These are phyloP conservation scores for Saccharum hybrid DNA, from an alignment of 202 grass and related monocot genomes.

Conservation along the genomic window DNA sequence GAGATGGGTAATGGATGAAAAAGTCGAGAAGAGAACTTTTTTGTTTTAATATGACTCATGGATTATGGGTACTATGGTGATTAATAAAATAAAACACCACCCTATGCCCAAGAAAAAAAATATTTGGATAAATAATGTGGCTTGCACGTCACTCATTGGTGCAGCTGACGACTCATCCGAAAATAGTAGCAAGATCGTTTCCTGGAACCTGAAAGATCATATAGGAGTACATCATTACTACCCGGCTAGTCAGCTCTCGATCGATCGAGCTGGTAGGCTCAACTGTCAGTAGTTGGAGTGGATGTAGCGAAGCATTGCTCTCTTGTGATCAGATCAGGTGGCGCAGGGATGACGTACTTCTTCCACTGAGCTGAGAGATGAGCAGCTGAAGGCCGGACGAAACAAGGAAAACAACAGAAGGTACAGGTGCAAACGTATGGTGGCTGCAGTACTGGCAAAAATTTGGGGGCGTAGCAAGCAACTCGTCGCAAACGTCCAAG, in stretches of 20 bases:
- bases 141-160: background rate
- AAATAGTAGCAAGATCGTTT: background rate
- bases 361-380: background rate
- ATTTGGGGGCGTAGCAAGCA: constrained; percentile 12
- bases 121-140: background rate
- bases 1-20: too few relatives aligned
- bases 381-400: constrained; percentile 13
- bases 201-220: background rate
- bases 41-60: too few relatives aligned
- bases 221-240: too few relatives aligned
- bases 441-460: constrained; percentile 27
- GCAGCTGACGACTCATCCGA: background rate
- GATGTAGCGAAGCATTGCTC: constrained; percentile 12
- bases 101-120: background rate
- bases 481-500: constrained; percentile 38
- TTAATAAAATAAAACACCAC: too few relatives aligned
- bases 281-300: background rate
- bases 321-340: constrained; percentile 32
- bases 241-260: too few relatives aligned
- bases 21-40: too few relatives aligned
- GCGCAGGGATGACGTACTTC: constrained; percentile 24
- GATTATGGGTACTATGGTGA: too few relatives aligned
- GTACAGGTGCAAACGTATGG: constrained; percentile 27
- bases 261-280: background rate
- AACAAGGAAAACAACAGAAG: constrained; percentile 47